Percentiles rank a stretch among this genome's conserved stretches.
Conservation (phyloP, 2,329 filamentous ascomycete species). For the Colletotrichum orbiculare region DNA sequence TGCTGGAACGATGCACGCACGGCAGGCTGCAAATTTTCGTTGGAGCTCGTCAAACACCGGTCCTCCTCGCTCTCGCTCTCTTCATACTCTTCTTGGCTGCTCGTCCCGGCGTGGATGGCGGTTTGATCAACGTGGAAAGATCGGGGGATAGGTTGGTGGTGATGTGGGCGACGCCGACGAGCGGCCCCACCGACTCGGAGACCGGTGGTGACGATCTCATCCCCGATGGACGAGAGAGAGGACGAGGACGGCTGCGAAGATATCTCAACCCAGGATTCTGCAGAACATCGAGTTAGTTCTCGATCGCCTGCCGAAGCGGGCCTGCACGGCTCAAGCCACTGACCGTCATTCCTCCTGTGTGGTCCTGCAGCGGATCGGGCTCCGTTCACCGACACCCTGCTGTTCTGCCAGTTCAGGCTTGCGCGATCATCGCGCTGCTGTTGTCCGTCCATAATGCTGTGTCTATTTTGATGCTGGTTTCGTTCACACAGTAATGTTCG, state of each 20-base stretch:
- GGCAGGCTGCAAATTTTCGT: slow-evolving; percentile 58
- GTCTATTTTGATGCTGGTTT: slow-evolving; percentile 10
- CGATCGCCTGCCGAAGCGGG: not conserved
- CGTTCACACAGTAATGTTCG: slow-evolving; percentile 2
- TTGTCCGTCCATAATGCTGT: slow-evolving; percentile 31
- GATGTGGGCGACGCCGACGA: slow-evolving; percentile 64
- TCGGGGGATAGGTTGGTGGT: slow-evolving; percentile 44
- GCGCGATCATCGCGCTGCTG: slow-evolving; percentile 38
- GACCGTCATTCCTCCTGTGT: slow-evolving; percentile 37
- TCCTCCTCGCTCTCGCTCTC: slow-evolving; percentile 94
- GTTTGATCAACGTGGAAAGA: slow-evolving; percentile 53
- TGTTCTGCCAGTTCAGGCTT: slow-evolving; percentile 41
- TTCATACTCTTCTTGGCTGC: slow-evolving; percentile 94
- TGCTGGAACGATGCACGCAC: slow-evolving; percentile 43
- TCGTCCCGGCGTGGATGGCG: slow-evolving; percentile 60
- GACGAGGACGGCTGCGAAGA: slow-evolving; percentile 93
- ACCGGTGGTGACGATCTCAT: slow-evolving; percentile 92
- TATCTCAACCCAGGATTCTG: slow-evolving; percentile 97
- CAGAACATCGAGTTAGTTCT: slow-evolving; percentile 26
- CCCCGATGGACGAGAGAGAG: slow-evolving; percentile 84
- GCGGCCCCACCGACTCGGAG: slow-evolving; percentile 77
- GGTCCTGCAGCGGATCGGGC: slow-evolving; percentile 30
- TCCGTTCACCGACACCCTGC: slow-evolving; percentile 36
- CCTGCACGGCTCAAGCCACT: slow-evolving; percentile 38
- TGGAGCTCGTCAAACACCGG: slow-evolving; percentile 68